Evolutionary conservation across 2,329 filamentous ascomycete genomes (phyloP), one percentile per base, ranked within the genome.

Genomic region (Exophiala aquamarina): DNA sequence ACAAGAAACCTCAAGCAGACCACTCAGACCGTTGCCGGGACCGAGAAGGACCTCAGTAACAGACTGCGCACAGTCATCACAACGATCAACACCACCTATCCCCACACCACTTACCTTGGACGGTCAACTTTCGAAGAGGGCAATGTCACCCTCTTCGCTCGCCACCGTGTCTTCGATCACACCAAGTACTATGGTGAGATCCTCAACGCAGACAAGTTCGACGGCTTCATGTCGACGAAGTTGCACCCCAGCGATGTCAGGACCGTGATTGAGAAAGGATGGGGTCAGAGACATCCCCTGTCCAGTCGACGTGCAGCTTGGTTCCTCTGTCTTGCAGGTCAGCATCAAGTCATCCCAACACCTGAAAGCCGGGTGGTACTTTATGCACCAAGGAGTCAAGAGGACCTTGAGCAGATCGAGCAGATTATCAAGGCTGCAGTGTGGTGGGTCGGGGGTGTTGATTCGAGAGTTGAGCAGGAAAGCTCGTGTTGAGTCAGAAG

Each of bases 211-310:
- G 36, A 47, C 26, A 40, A 31, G 6, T 34, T 34, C 15, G 39
- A 46, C n/a, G 52, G 49, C 4, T 49, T 46, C n/a, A 49, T 55
- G 21, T 34, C 44, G 3, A 38, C 33, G 6, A 44, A 41, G 5
- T 74, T 95, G 42, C 88, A 93, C 61, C 87, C 88, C 0, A 79
- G 84, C 33, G 89, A 94, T 62, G 87, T 86, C 41, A 80, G 76
- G 58, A 73, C 84, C 41, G 77, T 93, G 14, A 69, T 95, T 18
- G 77, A 83, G 56, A 82, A 81, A 52, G 87, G 88, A 2, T 94
- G 89, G 89, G 90, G 86, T 1, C 83, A 94, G 69, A 61, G 78
- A 15, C 79, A 83, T 67, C 78, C 78, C 4, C 58, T 71, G 10
- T 52, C 52, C 4, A 50, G 41, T 15, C 48, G 52, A 4, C 34